Conservation (phyloP, 148 eudicot species). For the Rhododendron molle region DNA sequence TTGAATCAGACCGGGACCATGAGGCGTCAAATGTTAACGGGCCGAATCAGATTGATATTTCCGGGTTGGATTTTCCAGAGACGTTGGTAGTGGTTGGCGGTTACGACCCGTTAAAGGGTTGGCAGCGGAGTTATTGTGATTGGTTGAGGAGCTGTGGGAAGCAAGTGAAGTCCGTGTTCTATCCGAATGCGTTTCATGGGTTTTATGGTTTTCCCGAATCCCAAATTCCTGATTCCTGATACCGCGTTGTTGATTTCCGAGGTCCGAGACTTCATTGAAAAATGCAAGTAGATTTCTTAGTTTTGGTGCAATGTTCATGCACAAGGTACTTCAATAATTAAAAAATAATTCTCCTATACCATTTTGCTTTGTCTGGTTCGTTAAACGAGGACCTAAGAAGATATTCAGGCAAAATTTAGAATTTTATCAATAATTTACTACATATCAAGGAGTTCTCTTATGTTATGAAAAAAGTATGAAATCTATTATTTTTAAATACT, state of each 20-base stretch:
- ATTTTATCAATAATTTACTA: too few relatives aligned
- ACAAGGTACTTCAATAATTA: too few relatives aligned
- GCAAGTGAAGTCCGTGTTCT: constrained; percentile 14
- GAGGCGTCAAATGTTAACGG: constrained; percentile 30
- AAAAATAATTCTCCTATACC: too few relatives aligned
- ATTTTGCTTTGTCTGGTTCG: too few relatives aligned
- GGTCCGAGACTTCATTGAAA: neutral
- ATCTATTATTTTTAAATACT: too few relatives aligned
- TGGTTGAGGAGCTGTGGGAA: constrained; percentile 19
- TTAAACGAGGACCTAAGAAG: too few relatives aligned
- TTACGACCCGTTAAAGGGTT: constrained; percentile 20
- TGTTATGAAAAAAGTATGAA: too few relatives aligned
- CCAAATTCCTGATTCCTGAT: constrained; percentile 7
- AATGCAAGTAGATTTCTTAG: neutral
- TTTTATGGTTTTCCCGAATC: constrained; percentile 21
- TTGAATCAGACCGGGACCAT: constrained; percentile 28
- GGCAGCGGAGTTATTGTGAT: constrained; percentile 21
- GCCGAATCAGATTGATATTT: constrained; percentile 22
- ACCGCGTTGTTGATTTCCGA: neutral
- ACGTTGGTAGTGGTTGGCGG: constrained; percentile 21
- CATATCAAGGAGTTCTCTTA: too few relatives aligned
- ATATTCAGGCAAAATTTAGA: too few relatives aligned
- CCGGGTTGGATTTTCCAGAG: constrained; percentile 30
- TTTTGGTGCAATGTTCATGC: too few relatives aligned
- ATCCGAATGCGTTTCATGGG: constrained; percentile 19